Percentiles rank a stretch among this genome's conserved stretches.
These are phyloP conservation scores for Cercis canadensis DNA, from an alignment of 306 rosid species.

Conservation along the genomic window DNA sequence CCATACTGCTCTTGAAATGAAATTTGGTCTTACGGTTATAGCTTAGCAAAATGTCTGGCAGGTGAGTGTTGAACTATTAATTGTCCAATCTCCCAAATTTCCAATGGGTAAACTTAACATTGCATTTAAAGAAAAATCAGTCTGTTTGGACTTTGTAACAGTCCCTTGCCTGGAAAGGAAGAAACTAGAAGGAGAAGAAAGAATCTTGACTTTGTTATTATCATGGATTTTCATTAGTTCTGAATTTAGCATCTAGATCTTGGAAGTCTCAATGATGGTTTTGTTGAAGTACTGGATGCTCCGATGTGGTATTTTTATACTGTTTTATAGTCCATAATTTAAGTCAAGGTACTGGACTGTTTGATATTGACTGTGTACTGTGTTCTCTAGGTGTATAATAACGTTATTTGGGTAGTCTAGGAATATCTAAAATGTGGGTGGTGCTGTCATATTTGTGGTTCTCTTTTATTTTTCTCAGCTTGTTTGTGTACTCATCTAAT, in stretches of 20 bases:
- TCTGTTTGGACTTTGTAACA: slow-evolving; percentile 9
- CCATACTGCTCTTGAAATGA: not conserved
- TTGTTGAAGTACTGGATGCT: too few species aligned
- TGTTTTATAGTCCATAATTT: too few species aligned
- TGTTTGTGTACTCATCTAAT: slow-evolving; percentile 28
- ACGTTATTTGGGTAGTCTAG: slow-evolving; percentile 19
- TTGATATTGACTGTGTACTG: not conserved
- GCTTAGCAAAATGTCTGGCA: not conserved
- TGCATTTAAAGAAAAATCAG: not conserved
- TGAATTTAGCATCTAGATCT: slow-evolving; percentile 1
- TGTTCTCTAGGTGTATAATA: not conserved
- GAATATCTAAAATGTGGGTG: not conserved
- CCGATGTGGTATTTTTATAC: too few species aligned
- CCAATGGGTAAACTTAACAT: not conserved
- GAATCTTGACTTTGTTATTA: not conserved
- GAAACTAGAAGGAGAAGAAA: slow-evolving; percentile 14
- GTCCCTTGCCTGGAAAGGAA: slow-evolving; percentile 7
- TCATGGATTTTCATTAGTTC: not conserved
- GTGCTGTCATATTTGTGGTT: slow-evolving; percentile 24
- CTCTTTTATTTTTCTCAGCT: slow-evolving; percentile 16
- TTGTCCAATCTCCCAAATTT: not conserved
- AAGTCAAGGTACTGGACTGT: not conserved
- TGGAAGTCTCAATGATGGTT: slow-evolving; percentile 24
- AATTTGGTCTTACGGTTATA: slow-evolving; percentile 16
- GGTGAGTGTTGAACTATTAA: slow-evolving; percentile 5